These are phyloP conservation scores for Colletotrichum graminicola DNA, from an alignment of 2,329 filamentous ascomycete species.

Conservation along the genomic window DNA sequence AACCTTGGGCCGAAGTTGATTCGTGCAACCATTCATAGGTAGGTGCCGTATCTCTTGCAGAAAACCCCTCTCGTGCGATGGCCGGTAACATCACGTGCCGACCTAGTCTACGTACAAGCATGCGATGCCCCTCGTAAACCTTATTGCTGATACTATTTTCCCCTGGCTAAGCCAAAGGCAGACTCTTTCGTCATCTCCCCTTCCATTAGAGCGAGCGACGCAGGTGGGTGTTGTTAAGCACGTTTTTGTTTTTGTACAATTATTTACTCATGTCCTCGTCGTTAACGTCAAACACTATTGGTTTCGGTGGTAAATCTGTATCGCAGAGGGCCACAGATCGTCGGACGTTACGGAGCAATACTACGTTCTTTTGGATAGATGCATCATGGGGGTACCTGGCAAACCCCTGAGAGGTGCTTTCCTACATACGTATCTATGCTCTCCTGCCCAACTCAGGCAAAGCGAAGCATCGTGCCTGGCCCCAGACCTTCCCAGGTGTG, in stretches of 20 bases:
- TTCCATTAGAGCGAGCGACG: neutral
- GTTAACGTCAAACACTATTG: neutral
- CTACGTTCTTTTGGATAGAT: neutral
- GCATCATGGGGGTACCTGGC: neutral
- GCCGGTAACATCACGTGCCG: neutral
- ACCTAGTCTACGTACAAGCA: neutral
- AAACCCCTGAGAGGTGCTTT: no score
- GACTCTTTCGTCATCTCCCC: neutral
- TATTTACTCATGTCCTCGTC: neutral
- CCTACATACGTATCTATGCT: no score
- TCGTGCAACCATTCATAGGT: no score
- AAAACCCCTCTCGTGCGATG: neutral
- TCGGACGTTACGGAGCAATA: neutral
- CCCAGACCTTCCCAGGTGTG: neutral
- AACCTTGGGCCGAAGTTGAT: neutral
- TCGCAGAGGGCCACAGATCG: neutral
- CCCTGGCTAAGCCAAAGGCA: neutral
- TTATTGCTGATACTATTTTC: neutral
- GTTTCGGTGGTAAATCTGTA: constrained; percentile 6
- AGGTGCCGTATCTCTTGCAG: neutral
- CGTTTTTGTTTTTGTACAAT: neutral
- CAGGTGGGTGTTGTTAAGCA: neutral
- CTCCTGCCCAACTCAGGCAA: neutral
- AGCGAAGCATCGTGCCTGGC: neutral
- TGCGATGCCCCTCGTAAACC: neutral